Evolutionary conservation across 495 filamentous ascomycete species (phyloP).

Genomic region (Pyrenula aspistea): DNA sequence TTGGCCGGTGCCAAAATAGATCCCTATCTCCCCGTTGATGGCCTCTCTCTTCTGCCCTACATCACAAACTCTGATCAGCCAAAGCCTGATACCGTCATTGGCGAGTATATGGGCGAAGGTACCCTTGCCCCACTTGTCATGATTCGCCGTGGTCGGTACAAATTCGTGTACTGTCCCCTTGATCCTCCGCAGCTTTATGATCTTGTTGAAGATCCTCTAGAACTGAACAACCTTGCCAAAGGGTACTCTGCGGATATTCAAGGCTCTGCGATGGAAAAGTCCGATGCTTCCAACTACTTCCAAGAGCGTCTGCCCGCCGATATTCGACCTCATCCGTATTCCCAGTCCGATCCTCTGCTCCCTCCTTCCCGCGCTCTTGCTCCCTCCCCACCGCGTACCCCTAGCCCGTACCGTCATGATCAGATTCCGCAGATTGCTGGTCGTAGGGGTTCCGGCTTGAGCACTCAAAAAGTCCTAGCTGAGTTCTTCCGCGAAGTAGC

Average conservation of each 20-base stretch:
- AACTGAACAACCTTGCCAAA: constrained; percentile 49
- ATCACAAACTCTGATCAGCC: constrained; percentile 43
- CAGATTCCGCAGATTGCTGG: neutral
- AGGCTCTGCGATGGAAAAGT: constrained; percentile 4
- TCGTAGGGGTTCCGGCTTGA: neutral
- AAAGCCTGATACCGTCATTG: constrained; percentile 62
- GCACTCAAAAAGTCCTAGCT: constrained; percentile 16
- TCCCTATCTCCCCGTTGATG: constrained; percentile 61
- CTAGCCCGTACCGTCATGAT: neutral
- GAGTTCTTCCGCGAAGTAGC: constrained; percentile 55
- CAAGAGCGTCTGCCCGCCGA: no score
- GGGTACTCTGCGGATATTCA: neutral
- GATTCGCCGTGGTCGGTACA: constrained; percentile 74
- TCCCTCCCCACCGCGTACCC: no score
- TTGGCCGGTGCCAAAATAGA: constrained; percentile 56
- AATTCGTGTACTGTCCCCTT: constrained; percentile 68
- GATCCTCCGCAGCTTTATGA: constrained; percentile 75
- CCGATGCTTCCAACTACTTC: constrained; percentile 8
- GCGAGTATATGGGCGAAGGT: constrained; percentile 83
- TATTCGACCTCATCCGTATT: no score
- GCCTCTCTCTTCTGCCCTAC: constrained; percentile 58
- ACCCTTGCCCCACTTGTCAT: constrained; percentile 81
- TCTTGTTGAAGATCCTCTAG: constrained; percentile 57
- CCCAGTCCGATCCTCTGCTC: no score
- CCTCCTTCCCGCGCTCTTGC: no score